Evolutionary conservation across 2,329 filamentous ascomycete genomes (phyloP).

Genomic region (Ophiocordyceps polyrhachis-furcata): DNA sequence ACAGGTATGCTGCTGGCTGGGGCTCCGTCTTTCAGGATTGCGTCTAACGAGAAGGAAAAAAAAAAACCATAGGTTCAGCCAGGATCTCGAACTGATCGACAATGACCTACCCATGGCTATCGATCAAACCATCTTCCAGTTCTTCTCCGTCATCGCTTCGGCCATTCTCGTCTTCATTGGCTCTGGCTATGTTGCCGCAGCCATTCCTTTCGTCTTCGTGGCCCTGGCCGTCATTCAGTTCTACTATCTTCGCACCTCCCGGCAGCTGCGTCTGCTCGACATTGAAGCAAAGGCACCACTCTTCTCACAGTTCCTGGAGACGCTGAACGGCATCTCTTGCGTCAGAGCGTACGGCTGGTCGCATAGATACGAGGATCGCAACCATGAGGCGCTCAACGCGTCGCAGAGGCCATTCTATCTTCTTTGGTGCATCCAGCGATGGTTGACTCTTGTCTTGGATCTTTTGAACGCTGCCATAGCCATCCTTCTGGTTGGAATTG

Average conservation of each 20-base stretch:
- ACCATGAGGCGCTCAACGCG: slow-evolving; percentile 12
- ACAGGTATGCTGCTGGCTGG: slow-evolving; percentile 7
- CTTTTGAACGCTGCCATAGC: slow-evolving; percentile 25
- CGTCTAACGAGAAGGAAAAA: too few species aligned
- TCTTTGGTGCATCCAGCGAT: slow-evolving; percentile 27
- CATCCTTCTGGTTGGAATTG: slow-evolving; percentile 23
- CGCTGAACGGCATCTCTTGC: slow-evolving; percentile 7
- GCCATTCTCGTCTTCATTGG: slow-evolving; percentile 23
- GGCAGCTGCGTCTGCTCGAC: slow-evolving; percentile 12
- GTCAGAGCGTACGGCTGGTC: slow-evolving; percentile 19
- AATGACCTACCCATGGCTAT: slow-evolving; percentile 15
- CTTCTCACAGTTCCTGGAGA: slow-evolving; percentile 11
- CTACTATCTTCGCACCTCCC: slow-evolving; percentile 14
- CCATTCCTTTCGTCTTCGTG: slow-evolving; percentile 20
- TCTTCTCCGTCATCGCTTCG: slow-evolving; percentile 8
- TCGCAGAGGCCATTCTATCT: slow-evolving; percentile 18
- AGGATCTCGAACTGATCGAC: slow-evolving; percentile 20
- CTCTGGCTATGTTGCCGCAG: slow-evolving; percentile 24
- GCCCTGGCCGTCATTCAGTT: slow-evolving; percentile 10
- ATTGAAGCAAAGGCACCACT: slow-evolving; percentile 13
- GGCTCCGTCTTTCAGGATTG: not conserved
- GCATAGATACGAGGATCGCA: slow-evolving; percentile 5
- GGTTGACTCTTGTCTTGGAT: slow-evolving; percentile 29
- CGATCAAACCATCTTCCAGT: slow-evolving; percentile 7
- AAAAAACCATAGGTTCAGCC: slow-evolving; percentile 16